phyloP scores from a whole-genome alignment of 2,329 filamentous ascomycete genomes.

The Diplocarpon mali region DNA sequence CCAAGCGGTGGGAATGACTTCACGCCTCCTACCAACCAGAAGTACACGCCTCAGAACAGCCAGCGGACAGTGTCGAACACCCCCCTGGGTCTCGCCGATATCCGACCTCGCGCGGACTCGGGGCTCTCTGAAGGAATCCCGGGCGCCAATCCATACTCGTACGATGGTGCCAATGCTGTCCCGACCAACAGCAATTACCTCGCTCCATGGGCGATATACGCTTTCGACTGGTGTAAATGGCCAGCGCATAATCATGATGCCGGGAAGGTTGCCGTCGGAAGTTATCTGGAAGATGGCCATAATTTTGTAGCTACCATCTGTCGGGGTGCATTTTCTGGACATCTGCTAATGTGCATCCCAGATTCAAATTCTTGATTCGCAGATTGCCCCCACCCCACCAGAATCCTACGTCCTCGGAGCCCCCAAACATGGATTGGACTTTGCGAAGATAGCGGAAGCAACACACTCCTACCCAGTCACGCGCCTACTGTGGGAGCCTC shows the following conservation, averaged over 20 bases:
- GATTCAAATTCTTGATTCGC: constrained; percentile 96
- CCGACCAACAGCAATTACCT: constrained; percentile 82
- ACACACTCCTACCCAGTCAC: constrained; percentile 98
- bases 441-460: constrained; percentile 87
- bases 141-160: constrained; percentile 44
- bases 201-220: constrained; percentile 90
- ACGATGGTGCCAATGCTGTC: constrained; percentile 54
- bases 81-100: constrained; percentile 83
- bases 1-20: constrained; percentile 46
- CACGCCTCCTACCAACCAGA: constrained; percentile 42
- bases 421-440: constrained; percentile 71
- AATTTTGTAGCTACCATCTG: constrained; percentile 62
- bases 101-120: constrained; percentile 76
- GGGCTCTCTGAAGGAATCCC: constrained; percentile 61
- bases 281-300: constrained; percentile 94
- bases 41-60: constrained; percentile 45
- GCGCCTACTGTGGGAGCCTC: constrained; percentile 88
- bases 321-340: constrained; percentile 12
- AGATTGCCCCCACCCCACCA: constrained; percentile 59
- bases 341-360: constrained; percentile 28
- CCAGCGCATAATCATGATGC: constrained; percentile 67
- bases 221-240: constrained; percentile 99
- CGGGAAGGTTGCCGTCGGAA: constrained; percentile 89
- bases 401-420: constrained; percentile 59
- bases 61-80: constrained; percentile 66